Evolutionary conservation across 495 filamentous ascomycete species (phyloP), one percentile per base, ranked within the genome.

Genomic region (Parmelia sp.): DNA sequence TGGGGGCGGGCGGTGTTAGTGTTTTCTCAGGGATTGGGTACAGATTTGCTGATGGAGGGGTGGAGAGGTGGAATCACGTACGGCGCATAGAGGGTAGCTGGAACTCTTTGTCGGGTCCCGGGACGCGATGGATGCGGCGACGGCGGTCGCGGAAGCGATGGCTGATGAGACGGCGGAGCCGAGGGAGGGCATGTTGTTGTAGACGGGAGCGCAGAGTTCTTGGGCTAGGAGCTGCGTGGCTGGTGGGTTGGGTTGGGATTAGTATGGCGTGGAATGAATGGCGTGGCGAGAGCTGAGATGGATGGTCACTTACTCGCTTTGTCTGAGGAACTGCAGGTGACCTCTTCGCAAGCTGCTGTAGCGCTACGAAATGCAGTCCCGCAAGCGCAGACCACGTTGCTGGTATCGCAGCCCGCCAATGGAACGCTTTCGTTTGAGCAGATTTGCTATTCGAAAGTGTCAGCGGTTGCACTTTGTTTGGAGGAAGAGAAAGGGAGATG

Each of bases 151-250:
- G 4, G 45, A 51, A 14, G 45, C 45, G 27, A 27, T 51, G n/a
- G 45, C 45, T 29, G 45, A 51, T 0, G 45, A 51, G n/a, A 51
- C 45, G 1, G 45, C 23, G 2, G 45, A 27, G 12, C 45, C 45
- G 45, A 51, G 45, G 7, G 45, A 27, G 3, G 45, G 8, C 23
- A 14, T 27, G 45, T 63, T 57, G 8, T 31, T 29, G 51, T 57
- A 58, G 12, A 63, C 11, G 21, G 47, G 47, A 57, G 35, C 49
- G 61, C 61, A 63, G 47, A 63, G 21, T 57, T 63, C 25, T 40
- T 63, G 39, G 15, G 53, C 49, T 5, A 63, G n/a, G 15, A 19
- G 10, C 19, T 8, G 0, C 10, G 51, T 57, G 23, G n/a, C 61
- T 63, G n/a, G n/a, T n/a, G n/a, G n/a, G 21, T 58, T 9, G 45